These are phyloP conservation scores for Beta lomatogona DNA, from an alignment of 179 eudicot species.

Conservation along the genomic window DNA sequence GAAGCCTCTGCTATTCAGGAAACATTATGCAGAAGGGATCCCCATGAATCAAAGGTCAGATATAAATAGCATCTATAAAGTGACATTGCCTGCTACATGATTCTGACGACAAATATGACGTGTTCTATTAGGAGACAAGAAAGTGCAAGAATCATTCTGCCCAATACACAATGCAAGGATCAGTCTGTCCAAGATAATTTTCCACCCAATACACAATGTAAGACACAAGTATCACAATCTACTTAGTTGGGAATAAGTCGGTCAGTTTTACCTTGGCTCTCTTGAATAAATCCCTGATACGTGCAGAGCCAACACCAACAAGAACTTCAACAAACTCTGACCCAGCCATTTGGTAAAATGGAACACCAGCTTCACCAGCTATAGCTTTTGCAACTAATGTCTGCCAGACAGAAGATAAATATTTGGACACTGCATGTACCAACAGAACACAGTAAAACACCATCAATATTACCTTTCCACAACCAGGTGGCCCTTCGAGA, in stretches of 20 bases:
- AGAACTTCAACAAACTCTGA: conserved; percentile 96
- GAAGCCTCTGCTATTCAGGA: not conserved
- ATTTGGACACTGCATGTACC: conserved; percentile 10
- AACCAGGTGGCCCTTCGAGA: conserved; percentile 96
- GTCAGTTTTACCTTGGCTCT: conserved; percentile 75
- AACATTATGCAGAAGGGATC: not conserved
- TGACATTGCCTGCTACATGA: not conserved
- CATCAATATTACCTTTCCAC: conserved; percentile 72
- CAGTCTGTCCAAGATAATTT: not conserved
- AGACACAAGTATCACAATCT: conserved; percentile 24
- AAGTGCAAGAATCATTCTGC: not conserved
- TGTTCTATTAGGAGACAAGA: not conserved
- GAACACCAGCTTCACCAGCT: conserved; percentile 99
- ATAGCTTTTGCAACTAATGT: conserved; percentile 98
- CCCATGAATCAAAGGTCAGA: not conserved
- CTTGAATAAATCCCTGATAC: conserved; percentile 93
- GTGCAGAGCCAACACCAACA: conserved; percentile 98
- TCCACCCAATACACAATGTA: not conserved
- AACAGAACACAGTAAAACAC: conserved; percentile 22
- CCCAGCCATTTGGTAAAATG: conserved; percentile 98
- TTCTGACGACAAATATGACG: not conserved
- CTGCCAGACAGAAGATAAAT: conserved; percentile 39
- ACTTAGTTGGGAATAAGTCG: conserved; percentile 36
- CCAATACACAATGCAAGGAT: conserved; percentile 2
- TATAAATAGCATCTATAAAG: conserved; percentile 1